Conservation (phyloP, 164 flowering plant genomes). For the Macadamia integrifolia region DNA sequence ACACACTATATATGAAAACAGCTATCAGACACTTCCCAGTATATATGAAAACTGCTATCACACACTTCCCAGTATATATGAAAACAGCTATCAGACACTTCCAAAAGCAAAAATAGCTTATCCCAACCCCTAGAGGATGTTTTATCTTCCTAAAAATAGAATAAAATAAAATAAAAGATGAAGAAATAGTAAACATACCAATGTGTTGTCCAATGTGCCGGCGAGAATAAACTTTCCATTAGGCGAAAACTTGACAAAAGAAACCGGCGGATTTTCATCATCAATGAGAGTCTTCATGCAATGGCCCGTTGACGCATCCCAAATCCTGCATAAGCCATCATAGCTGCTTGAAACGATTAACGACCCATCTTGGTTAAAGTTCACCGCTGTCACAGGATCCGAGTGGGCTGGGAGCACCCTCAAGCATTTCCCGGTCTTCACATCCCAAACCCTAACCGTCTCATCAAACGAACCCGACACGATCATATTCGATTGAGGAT, state of each 20-base stretch:
- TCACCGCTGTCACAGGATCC: constrained; percentile 69
- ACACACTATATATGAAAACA: no score
- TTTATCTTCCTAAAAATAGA: no score
- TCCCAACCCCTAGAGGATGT: no score
- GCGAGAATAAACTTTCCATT: constrained; percentile 70
- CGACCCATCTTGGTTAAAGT: constrained; percentile 52
- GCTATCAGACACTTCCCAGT: no score
- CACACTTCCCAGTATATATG: no score
- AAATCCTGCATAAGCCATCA: constrained; percentile 63
- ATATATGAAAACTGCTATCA: no score
- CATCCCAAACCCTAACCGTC: constrained; percentile 79
- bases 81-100: no score
- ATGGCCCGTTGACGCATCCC: constrained; percentile 76
- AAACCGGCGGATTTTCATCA: constrained; percentile 75
- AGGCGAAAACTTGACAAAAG: constrained; percentile 70
- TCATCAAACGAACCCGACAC: constrained; percentile 82
- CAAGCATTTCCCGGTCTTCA: constrained; percentile 60
- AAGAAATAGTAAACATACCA: constrained; percentile 34
- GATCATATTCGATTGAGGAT: constrained; percentile 66
- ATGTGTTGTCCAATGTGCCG: constrained; percentile 61
- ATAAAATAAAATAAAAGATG: no score
- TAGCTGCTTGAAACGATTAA: constrained; percentile 67
- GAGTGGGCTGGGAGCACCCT: constrained; percentile 79
- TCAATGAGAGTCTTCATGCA: constrained; percentile 75
- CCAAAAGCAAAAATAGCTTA: no score